Evolutionary conservation across 2,329 filamentous ascomycete genomes (phyloP).

Genomic region (Trichoderma aggressivum): DNA sequence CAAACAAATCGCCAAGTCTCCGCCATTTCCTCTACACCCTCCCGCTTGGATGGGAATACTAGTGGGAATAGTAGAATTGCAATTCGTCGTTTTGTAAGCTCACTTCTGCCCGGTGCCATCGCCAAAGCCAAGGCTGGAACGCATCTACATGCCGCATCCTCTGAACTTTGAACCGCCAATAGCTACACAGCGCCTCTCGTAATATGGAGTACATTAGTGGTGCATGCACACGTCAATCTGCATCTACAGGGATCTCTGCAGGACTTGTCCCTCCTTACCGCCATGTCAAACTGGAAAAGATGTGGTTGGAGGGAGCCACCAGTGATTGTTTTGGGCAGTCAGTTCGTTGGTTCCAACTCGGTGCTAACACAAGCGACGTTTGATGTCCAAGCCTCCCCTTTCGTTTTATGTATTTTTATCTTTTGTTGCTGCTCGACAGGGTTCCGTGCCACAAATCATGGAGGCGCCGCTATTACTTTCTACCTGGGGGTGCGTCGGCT

Average conservation of each 20-base stretch:
- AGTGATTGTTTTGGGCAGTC: not conserved
- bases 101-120: not conserved
- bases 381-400: not conserved
- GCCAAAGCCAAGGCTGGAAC: not conserved
- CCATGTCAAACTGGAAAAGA: conserved; percentile 5
- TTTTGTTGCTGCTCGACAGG: not conserved
- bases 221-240: conserved; percentile 16
- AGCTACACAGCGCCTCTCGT: not conserved
- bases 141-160: not conserved
- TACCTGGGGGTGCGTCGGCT: not conserved
- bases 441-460: not conserved
- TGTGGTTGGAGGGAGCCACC: not conserved
- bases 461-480: not conserved
- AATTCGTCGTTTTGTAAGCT: not conserved
- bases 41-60: not conserved
- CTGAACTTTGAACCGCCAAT: not conserved
- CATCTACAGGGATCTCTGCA: conserved; percentile 10
- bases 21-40: not conserved
- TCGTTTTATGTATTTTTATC: not conserved
- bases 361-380: conserved; percentile 2
- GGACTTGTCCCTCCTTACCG: conserved; percentile 4
- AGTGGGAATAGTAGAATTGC: not conserved
- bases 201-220: conserved; percentile 6
- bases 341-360: not conserved
- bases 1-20: not conserved